Evolutionary conservation across 352 stramenopile genomes (phyloP).

Genomic region (Pythium angustatum): DNA sequence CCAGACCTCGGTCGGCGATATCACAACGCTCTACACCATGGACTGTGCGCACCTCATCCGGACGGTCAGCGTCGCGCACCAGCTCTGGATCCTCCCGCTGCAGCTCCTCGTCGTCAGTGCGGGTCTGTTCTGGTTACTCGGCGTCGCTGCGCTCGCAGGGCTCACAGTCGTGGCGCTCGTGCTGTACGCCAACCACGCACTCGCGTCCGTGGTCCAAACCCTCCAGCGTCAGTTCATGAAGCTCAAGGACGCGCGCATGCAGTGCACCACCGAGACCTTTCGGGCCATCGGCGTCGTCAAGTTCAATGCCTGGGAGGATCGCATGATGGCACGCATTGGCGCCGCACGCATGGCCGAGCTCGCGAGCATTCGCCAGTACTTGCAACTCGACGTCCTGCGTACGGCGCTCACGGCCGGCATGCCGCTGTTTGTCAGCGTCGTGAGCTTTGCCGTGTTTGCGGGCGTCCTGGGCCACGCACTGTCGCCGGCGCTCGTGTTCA

Average conservation of each 20-base stretch:
- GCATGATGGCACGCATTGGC: constrained; percentile 66
- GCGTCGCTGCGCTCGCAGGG: constrained; percentile 39
- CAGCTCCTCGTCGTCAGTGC: constrained; percentile 43
- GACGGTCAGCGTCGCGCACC: constrained; percentile 44
- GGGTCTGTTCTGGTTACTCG: constrained; percentile 41
- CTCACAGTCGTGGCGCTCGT: constrained; percentile 44
- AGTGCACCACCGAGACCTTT: constrained; percentile 56
- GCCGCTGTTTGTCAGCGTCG: constrained; percentile 50
- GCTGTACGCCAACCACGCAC: constrained; percentile 39
- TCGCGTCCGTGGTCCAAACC: constrained; percentile 20
- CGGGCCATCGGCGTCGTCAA: constrained; percentile 90
- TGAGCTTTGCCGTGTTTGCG: constrained; percentile 41
- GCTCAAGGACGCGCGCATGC: constrained; percentile 40
- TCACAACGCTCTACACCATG: constrained; percentile 59
- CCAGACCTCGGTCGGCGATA: constrained; percentile 46
- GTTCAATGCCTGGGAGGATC: constrained; percentile 89
- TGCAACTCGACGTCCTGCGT: constrained; percentile 31
- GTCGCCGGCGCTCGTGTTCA: constrained; percentile 68
- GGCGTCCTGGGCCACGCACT: constrained; percentile 76
- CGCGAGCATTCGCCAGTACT: constrained; percentile 24
- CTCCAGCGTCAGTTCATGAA: background rate
- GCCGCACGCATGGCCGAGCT: constrained; percentile 32
- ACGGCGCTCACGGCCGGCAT: constrained; percentile 27
- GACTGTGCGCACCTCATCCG: constrained; percentile 44
- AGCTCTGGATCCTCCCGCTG: constrained; percentile 55